Conservation (phyloP, 768 basidiomycete species). For the Tremella mesenterica region DNA sequence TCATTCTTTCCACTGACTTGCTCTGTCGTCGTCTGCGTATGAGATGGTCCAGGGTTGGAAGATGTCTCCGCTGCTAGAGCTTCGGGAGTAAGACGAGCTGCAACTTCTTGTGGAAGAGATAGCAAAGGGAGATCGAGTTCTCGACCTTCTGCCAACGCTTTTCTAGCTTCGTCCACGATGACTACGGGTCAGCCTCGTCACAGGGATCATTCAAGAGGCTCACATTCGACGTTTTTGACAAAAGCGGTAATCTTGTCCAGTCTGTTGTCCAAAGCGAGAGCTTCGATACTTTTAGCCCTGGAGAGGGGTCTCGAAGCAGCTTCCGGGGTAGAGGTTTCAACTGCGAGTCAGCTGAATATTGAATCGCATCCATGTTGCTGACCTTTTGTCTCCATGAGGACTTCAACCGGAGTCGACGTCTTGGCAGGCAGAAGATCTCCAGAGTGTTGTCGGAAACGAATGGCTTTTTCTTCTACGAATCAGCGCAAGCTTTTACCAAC, state of each 20-base stretch:
- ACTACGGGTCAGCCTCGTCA: not conserved
- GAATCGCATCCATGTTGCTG: not conserved
- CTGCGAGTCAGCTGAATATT: not conserved
- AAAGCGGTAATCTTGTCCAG: constrained; percentile 17
- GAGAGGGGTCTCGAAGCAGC: not conserved
- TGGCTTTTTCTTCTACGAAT: constrained; percentile 18
- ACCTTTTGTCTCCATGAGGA: not conserved
- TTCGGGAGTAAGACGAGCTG: not conserved
- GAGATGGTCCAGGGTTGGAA: not conserved
- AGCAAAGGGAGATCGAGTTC: constrained; percentile 21
- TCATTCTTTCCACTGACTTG: not conserved
- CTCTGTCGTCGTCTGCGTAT: not conserved
- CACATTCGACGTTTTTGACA: constrained; percentile 13
- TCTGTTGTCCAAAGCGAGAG: constrained; percentile 11
- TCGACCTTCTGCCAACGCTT: constrained; percentile 37
- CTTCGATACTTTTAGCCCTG: constrained; percentile 13
- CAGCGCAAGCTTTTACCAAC: not conserved
- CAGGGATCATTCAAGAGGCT: not conserved
- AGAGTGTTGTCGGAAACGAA: constrained; percentile 23
- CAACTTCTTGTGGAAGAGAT: constrained; percentile 10
- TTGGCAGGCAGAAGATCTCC: constrained; percentile 15
- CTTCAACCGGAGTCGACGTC: not conserved
- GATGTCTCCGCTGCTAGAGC: not conserved
- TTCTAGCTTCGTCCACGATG: constrained; percentile 39
- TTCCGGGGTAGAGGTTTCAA: not conserved